phyloP scores from a whole-genome alignment of 2,329 filamentous ascomycete genomes.

The Arthrinium puccinioides region DNA sequence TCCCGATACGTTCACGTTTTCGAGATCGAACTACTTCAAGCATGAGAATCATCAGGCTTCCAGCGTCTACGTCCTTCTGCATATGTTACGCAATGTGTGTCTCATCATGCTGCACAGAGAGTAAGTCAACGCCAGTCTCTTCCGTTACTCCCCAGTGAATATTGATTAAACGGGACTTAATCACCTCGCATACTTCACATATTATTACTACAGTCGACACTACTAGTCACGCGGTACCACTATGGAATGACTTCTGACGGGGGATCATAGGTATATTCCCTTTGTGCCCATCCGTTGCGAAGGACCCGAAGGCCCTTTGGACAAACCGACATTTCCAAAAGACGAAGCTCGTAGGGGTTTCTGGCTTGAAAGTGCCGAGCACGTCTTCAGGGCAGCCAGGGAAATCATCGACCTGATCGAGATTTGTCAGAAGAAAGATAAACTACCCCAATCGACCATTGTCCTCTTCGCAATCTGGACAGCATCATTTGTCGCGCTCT shows the following conservation, averaged over 20 bases:
- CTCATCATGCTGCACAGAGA: conserved; percentile 62
- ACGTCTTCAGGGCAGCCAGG: conserved; percentile 54
- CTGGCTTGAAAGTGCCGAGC: conserved; percentile 55
- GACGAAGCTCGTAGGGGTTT: conserved; percentile 44
- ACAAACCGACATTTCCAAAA: conserved; percentile 46
- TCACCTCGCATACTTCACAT: too few relatives aligned
- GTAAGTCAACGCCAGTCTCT: conserved; percentile 26
- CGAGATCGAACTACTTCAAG: conserved; percentile 53
- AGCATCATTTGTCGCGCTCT: conserved; percentile 58
- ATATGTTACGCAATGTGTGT: conserved; percentile 59
- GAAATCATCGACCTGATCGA: conserved; percentile 59
- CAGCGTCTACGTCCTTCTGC: conserved; percentile 59
- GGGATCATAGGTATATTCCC: conserved; percentile 46
- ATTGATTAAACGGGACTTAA: too few relatives aligned
- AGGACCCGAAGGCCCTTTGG: conserved; percentile 47
- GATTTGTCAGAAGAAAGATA: conserved; percentile 51
- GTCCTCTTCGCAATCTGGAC: conserved; percentile 61
- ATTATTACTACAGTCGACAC: too few relatives aligned
- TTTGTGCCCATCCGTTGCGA: conserved; percentile 52
- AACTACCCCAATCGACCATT: conserved; percentile 60
- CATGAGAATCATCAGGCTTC: conserved; percentile 58
- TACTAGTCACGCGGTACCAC: too few relatives aligned
- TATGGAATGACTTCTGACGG: too few relatives aligned
- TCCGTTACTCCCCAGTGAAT: too few relatives aligned
- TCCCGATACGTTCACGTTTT: conserved; percentile 50